These are phyloP conservation scores for Saccharomyces hybrid DNA, from an alignment of 1,139 yeast species.

Conservation along the genomic window DNA sequence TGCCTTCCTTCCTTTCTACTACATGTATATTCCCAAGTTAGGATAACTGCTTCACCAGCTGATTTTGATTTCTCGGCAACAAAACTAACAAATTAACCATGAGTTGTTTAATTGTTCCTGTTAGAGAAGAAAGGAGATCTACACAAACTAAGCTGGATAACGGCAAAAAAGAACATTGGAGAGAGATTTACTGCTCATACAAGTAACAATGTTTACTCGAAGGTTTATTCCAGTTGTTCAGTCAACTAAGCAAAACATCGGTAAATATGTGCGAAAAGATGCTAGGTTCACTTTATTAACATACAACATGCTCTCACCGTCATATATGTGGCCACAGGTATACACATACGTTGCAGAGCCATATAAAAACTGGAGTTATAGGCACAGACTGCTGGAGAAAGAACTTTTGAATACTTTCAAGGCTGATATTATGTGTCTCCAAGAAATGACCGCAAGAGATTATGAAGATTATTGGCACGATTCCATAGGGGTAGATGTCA, in stretches of 20 bases:
- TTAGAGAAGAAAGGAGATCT: neutral
- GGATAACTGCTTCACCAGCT: neutral
- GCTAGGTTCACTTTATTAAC: conserved; percentile 32
- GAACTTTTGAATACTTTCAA: conserved; percentile 36
- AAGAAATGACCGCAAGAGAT: conserved; percentile 48
- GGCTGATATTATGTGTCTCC: conserved; percentile 54
- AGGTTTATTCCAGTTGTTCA: conserved; percentile 12
- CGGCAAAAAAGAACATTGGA: neutral
- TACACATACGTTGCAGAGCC: conserved; percentile 43
- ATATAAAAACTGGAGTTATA: conserved; percentile 42
- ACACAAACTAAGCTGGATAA: neutral
- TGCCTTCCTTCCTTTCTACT: neutral
- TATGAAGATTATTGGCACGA: conserved; percentile 41
- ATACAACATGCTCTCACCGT: conserved; percentile 48
- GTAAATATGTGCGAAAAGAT: neutral
- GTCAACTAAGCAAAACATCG: neutral
- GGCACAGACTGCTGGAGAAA: conserved; percentile 40
- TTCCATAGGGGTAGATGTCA: conserved; percentile 20
- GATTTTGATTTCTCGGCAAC: neutral
- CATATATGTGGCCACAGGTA: conserved; percentile 51
- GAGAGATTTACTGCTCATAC: neutral
- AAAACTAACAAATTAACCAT: neutral
- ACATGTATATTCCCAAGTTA: neutral
- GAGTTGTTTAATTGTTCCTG: neutral
- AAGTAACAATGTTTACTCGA: conserved; percentile 11